Evolutionary conservation across 1,284 basidiomycete genomes (phyloP).

Genomic region (Blastosporella zonata): DNA sequence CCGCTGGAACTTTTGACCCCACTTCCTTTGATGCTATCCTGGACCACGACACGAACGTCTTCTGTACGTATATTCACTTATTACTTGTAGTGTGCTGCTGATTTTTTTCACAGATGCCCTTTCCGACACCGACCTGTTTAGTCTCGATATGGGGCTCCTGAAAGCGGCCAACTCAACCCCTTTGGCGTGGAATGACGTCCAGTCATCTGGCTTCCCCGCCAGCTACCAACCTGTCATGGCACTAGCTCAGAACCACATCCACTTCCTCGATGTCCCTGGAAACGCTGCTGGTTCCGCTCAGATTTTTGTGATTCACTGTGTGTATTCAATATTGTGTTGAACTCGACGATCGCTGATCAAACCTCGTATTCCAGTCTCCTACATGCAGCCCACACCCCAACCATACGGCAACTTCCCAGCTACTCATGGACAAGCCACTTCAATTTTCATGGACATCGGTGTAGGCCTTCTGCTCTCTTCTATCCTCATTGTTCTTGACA

Average conservation of each 20-base stretch:
- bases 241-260: constrained; percentile 75
- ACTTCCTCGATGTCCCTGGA: constrained; percentile 74
- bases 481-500: neutral
- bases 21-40: constrained; percentile 62
- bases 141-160: constrained; percentile 63
- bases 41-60: constrained; percentile 87
- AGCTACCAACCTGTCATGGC: constrained; percentile 72
- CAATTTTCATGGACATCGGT: constrained; percentile 65
- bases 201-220: constrained; percentile 50
- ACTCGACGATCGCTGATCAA: constrained; percentile 2
- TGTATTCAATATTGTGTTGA: constrained; percentile 26
- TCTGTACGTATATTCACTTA: constrained; percentile 47
- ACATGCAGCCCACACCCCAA: constrained; percentile 77
- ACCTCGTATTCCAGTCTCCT: constrained; percentile 59
- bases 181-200: constrained; percentile 60
- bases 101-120: constrained; percentile 48
- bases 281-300: constrained; percentile 63
- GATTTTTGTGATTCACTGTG: constrained; percentile 89
- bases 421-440: constrained; percentile 70
- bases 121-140: constrained; percentile 57
- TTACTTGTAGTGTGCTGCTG: constrained; percentile 4
- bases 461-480: constrained; percentile 32
- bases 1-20: constrained; percentile 51
- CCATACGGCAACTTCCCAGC: constrained; percentile 72
- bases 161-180: constrained; percentile 55